Base-by-base conservation (phyloP, 371 early-diverging fungal species). In the Nosema muscidifuracis region DNA sequence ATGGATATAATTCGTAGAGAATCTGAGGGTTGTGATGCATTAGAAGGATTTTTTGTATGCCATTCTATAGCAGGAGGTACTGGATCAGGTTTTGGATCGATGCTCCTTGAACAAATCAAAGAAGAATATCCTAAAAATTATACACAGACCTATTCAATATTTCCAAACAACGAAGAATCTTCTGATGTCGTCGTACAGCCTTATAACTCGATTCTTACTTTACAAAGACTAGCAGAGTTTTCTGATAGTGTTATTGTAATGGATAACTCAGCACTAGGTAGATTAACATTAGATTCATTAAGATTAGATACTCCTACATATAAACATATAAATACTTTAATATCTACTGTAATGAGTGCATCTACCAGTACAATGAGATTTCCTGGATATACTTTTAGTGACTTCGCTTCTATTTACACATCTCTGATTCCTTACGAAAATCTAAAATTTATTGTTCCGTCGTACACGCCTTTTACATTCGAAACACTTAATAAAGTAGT, bases 171-270 rank as follows among this genome's bases (percentile, higher is more conserved):
- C 73, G 90, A 92, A 62, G 93, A 92, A 74, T 88, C 91, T 50
- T 90, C 90, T 16, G 99, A 99, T 81, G 94, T 96, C 18, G 97
- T 99, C 15, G 98, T 99, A 20, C 98, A 97, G 81, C 99, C 99
- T 4, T 99, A 99, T 81, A 99, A 99, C 85, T 92, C 94, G 28
- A 85, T 99, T 82, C 85, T 99, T 51, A 88, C 91, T 33, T 83
- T 97, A 68, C 91, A 93, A 82, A 82, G 96, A 55, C 80, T 97
- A 71, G 89, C 90, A 0, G 84, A 87, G 73, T 89, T 90, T 82
- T 92, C 94, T 10, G 97, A 97, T 81, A 89, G 90, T 77, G 95
- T 97, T 18, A 58, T 81, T 16, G 71, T 81, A 13, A 74, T 81
- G 82, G 80, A 80, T 40, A 82, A 82, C 43, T 64, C 61, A 22